phyloP scores from a whole-genome alignment of 164 flowering plant genomes.

The Annona squamosa region DNA sequence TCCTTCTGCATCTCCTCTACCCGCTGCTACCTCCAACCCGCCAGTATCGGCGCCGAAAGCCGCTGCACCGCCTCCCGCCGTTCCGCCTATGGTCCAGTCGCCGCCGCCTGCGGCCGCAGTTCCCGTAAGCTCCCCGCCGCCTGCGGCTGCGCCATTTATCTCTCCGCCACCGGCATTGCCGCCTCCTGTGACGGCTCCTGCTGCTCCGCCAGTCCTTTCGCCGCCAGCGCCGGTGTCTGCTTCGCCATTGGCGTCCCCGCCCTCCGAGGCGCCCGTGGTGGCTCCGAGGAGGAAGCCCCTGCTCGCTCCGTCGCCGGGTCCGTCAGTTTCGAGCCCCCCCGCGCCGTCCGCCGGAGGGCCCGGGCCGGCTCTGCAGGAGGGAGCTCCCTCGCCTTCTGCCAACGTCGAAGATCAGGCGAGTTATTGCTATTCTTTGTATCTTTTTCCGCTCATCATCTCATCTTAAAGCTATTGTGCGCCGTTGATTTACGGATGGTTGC shows the following conservation, averaged over 20 bases:
- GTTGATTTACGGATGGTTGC: background rate
- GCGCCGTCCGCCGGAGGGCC: background rate
- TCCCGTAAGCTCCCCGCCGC: conserved; percentile 12
- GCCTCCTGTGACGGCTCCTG: conserved; percentile 16
- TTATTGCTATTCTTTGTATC: background rate
- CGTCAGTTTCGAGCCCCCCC: background rate
- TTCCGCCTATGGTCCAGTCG: conserved; percentile 11
- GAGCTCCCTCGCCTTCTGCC: background rate
- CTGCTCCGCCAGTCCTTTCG: background rate
- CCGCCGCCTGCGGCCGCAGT: conserved; percentile 25
- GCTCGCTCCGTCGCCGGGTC: conserved; percentile 3
- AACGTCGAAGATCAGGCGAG: background rate
- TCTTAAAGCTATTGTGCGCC: no score
- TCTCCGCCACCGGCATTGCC: conserved; percentile 25
- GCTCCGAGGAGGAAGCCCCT: conserved; percentile 21
- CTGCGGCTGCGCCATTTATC: conserved; percentile 14
- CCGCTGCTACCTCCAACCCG: conserved; percentile 8
- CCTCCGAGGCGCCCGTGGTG: conserved; percentile 22
- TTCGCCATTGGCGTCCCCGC: conserved; percentile 1
- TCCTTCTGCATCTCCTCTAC: conserved; percentile 14
- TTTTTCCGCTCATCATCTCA: no score
- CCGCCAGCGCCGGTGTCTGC: conserved; percentile 13
- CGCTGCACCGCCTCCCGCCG: conserved; percentile 23
- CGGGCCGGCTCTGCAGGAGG: background rate
- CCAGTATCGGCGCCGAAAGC: conserved; percentile 14